Percentiles rank a stretch among this genome's conserved stretches.
phyloP scores from a whole-genome alignment of 139 green algal genomes.

The Closterium sp. region DNA sequence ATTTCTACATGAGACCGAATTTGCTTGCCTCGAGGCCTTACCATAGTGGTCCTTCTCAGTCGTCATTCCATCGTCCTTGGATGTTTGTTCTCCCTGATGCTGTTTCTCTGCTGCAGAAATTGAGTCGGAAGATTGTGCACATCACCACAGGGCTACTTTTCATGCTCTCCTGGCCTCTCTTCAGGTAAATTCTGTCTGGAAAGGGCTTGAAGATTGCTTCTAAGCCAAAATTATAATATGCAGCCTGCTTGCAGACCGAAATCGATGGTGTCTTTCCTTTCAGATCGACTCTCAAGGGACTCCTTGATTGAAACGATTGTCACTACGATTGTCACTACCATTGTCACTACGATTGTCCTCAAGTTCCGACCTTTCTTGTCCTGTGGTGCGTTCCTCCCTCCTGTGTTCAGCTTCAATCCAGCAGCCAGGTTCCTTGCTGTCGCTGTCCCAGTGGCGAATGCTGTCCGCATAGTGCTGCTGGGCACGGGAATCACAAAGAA shows the following conservation, averaged over 20 bases:
- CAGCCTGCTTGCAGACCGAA: too few species aligned
- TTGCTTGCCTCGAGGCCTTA: too few species aligned
- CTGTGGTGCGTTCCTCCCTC: not conserved
- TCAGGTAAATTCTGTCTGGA: constrained; percentile 69
- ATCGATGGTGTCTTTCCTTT: not conserved
- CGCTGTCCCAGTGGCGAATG: constrained; percentile 70
- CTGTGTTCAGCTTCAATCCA: constrained; percentile 56
- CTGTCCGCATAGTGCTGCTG: constrained; percentile 60
- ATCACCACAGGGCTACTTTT: constrained; percentile 82
- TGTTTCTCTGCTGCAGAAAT: constrained; percentile 58
- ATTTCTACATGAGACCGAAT: not conserved
- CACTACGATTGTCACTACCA: too few species aligned
- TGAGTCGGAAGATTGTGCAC: constrained; percentile 92
- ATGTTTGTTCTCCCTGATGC: not conserved
- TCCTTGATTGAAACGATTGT: too few species aligned
- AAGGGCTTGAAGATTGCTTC: too few species aligned
- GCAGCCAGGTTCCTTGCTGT: constrained; percentile 63
- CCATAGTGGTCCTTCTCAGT: not conserved
- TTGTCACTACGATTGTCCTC: too few species aligned
- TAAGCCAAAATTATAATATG: too few species aligned
- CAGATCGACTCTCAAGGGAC: not conserved
- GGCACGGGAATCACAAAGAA: constrained; percentile 68
- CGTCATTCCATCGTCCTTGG: not conserved
- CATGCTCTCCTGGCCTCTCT: constrained; percentile 81
- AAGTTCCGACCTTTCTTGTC: not conserved